Percentiles rank a stretch among this genome's conserved stretches.
These are phyloP conservation scores for Dacryopinax primogenitus DNA, from an alignment of 768 basidiomycete species.

Conservation along the genomic window DNA sequence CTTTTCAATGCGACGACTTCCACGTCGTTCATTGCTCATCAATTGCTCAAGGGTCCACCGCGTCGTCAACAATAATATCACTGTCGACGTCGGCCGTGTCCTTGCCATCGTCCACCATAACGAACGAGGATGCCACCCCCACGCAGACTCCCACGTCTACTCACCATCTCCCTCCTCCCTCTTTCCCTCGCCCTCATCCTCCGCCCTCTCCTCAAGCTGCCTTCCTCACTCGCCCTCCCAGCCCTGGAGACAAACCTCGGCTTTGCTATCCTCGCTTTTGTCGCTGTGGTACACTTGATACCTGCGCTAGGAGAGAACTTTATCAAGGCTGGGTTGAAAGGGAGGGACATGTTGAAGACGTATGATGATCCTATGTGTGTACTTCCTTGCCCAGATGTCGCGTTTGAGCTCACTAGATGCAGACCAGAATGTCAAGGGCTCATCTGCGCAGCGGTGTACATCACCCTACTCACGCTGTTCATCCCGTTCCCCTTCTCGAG, in stretches of 20 bases:
- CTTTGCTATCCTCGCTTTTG: conserved; percentile 69
- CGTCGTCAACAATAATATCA: not conserved
- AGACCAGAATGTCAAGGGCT: conserved; percentile 94
- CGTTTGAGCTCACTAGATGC: not conserved
- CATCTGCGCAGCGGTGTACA: conserved; percentile 79
- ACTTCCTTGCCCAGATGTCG: not conserved
- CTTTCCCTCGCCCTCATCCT: conserved; percentile 60
- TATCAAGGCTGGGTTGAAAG: conserved; percentile 66
- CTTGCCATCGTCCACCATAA: not conserved
- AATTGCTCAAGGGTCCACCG: conserved; percentile 4
- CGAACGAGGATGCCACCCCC: not conserved
- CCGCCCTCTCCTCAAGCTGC: conserved; percentile 55
- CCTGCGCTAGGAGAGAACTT: conserved; percentile 76
- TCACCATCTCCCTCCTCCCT: conserved; percentile 36
- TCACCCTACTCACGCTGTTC: conserved; percentile 75
- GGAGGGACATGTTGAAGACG: conserved; percentile 75
- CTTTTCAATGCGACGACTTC: conserved; percentile 3
- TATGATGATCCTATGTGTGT: conserved; percentile 59
- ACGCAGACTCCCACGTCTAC: not conserved
- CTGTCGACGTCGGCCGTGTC: not conserved
- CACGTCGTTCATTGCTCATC: not conserved
- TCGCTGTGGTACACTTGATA: conserved; percentile 61
- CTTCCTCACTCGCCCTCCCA: conserved; percentile 39
- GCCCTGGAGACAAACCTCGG: conserved; percentile 63
- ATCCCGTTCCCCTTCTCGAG: conserved; percentile 91